Conservation (phyloP, 164 flowering plant genomes). For the Macadamia integrifolia region DNA sequence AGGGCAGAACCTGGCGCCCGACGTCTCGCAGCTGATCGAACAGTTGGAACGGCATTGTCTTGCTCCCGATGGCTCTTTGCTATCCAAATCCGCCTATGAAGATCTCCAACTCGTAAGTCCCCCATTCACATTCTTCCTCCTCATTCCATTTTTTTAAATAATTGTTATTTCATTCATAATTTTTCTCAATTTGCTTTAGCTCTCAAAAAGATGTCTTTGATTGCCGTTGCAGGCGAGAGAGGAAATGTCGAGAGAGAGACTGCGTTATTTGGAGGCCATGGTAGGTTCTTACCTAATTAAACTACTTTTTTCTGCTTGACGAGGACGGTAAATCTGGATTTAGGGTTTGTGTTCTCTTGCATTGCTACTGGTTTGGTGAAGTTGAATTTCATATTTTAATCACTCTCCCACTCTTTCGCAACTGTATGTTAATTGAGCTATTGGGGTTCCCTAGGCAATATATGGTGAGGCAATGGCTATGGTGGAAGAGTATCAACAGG, state of each 20-base stretch:
- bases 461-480: conserved; percentile 74
- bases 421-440: neutral
- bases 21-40: conserved; percentile 60
- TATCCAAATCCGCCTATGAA: conserved; percentile 71
- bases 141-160: neutral
- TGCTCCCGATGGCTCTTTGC: conserved; percentile 89
- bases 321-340: too few species aligned
- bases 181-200: too few species aligned
- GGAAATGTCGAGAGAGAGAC: conserved; percentile 85
- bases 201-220: too few species aligned
- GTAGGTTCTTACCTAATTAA: conserved; percentile 20
- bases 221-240: conserved; percentile 72
- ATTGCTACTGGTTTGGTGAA: neutral
- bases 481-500: conserved; percentile 93
- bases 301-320: too few species aligned
- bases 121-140: conserved; percentile 2
- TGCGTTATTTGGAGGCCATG: conserved; percentile 92
- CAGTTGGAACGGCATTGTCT: conserved; percentile 93
- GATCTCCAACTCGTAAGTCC: conserved; percentile 72
- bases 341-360: neutral
- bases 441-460: conserved; percentile 45
- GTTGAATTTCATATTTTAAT: neutral
- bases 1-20: conserved; percentile 54
- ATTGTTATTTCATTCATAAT: too few species aligned
- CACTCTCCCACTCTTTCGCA: neutral